Evolutionary conservation across 768 basidiomycete species (phyloP).

Genomic region (Lentinula sp.): DNA sequence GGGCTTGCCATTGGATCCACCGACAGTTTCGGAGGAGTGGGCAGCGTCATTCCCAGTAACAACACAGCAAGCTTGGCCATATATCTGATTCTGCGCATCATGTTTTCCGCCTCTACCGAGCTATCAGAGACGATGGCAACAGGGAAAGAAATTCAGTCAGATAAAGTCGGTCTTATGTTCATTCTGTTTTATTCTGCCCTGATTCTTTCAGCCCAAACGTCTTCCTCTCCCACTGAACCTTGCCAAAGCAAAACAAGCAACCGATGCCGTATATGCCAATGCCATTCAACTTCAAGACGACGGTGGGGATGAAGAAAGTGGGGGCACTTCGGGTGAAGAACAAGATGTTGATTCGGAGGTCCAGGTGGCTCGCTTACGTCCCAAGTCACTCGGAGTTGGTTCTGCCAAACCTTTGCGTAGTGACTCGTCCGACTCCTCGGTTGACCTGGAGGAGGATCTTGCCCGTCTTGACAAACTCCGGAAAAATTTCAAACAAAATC

Average conservation of each 20-base stretch:
- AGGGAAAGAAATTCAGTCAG: neutral
- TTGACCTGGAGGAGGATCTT: constrained; percentile 61
- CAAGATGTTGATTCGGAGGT: neutral
- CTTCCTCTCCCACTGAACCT: neutral
- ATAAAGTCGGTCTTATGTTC: neutral
- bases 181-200: neutral
- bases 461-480: constrained; percentile 64
- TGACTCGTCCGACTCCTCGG: constrained; percentile 1
- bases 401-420: neutral
- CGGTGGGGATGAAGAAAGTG: neutral
- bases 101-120: neutral
- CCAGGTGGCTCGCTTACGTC: neutral
- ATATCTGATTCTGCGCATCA: neutral
- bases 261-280: constrained; percentile 1
- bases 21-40: neutral
- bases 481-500: constrained; percentile 67
- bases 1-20: neutral
- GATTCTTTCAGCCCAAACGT: neutral
- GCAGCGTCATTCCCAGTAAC: neutral
- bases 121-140: neutral
- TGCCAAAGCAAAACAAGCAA: constrained; percentile 3
- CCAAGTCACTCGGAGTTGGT: neutral
- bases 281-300: neutral
- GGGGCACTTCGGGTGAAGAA: neutral
- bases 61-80: neutral